Percentiles rank a stretch among this genome's conserved stretches.
phyloP scores from a whole-genome alignment of 1,284 basidiomycete genomes.

The Earliella scabrosa region DNA sequence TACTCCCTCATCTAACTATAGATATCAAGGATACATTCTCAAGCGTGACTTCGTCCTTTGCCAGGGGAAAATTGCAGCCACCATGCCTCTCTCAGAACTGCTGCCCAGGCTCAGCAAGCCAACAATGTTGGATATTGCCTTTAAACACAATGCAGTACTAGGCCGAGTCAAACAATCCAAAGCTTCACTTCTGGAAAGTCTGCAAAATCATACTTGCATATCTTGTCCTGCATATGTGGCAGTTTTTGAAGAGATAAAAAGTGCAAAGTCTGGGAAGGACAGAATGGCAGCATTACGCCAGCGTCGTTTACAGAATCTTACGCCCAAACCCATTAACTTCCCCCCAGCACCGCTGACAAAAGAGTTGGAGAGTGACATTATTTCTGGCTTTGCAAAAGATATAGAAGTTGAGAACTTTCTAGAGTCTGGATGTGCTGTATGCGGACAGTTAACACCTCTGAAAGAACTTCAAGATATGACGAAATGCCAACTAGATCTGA shows the following conservation, averaged over 20 bases:
- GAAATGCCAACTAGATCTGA: background rate
- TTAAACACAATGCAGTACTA: background rate
- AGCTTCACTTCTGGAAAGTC: background rate
- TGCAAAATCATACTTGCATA: background rate
- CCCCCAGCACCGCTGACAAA: background rate
- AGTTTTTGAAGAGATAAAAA: background rate
- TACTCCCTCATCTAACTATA: no score
- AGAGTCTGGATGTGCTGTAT: constrained; percentile 15
- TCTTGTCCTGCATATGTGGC: background rate
- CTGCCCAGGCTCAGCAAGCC: background rate
- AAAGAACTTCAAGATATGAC: background rate
- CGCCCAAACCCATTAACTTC: background rate
- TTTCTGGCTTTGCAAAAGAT: background rate
- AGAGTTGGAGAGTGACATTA: background rate
- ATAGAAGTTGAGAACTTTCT: background rate
- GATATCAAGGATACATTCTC: background rate
- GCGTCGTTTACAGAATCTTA: no score
- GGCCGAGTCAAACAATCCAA: no score
- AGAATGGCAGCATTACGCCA: background rate
- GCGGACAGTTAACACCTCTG: background rate
- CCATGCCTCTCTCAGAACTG: background rate
- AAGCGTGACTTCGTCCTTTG: background rate
- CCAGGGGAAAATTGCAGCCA: background rate
- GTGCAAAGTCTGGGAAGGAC: background rate
- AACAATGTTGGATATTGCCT: background rate